These are phyloP conservation scores for Gryganskiella cystojenkinii DNA, from an alignment of 192 early-diverging fungal genomes.

Conservation along the genomic window DNA sequence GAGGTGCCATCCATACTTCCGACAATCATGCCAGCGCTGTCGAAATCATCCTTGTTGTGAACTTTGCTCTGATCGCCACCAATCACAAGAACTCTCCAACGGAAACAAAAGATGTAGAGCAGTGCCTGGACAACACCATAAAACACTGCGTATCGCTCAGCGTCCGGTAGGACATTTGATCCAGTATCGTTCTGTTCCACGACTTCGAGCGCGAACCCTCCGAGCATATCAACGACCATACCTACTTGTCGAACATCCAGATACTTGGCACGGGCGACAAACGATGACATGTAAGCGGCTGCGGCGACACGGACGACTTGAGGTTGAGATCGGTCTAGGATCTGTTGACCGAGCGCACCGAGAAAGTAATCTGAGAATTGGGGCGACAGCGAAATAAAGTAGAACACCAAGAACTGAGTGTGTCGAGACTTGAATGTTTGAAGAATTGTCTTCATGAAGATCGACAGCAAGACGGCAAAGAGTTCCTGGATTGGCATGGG, in stretches of 20 bases:
- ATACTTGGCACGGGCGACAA: constrained; percentile 88
- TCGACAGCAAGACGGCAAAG: constrained; percentile 74
- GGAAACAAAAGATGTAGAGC: constrained; percentile 96
- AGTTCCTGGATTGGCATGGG: constrained; percentile 57
- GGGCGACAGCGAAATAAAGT: constrained; percentile 66
- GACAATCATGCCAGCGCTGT: constrained; percentile 51
- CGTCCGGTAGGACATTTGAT: constrained; percentile 55
- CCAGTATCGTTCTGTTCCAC: constrained; percentile 72
- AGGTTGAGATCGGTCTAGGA: constrained; percentile 68
- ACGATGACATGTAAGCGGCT: constrained; percentile 86
- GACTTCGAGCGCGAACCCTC: constrained; percentile 73
- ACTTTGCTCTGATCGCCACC: constrained; percentile 27
- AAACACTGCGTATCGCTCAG: constrained; percentile 80
- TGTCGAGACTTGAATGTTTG: constrained; percentile 91
- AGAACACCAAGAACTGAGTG: constrained; percentile 93
- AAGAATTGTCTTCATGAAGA: constrained; percentile 84
- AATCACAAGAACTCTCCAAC: constrained; percentile 85
- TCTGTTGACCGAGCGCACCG: constrained; percentile 74
- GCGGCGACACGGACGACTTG: constrained; percentile 79
- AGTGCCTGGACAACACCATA: constrained; percentile 88
- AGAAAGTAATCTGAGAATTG: constrained; percentile 81
- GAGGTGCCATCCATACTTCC: constrained; percentile 35
- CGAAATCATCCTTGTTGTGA: constrained; percentile 43
- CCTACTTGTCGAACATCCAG: constrained; percentile 72
- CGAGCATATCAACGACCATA: constrained; percentile 73